Evolutionary conservation across 306 rosid species (phyloP).

Genomic region (Pueraria montana): DNA sequence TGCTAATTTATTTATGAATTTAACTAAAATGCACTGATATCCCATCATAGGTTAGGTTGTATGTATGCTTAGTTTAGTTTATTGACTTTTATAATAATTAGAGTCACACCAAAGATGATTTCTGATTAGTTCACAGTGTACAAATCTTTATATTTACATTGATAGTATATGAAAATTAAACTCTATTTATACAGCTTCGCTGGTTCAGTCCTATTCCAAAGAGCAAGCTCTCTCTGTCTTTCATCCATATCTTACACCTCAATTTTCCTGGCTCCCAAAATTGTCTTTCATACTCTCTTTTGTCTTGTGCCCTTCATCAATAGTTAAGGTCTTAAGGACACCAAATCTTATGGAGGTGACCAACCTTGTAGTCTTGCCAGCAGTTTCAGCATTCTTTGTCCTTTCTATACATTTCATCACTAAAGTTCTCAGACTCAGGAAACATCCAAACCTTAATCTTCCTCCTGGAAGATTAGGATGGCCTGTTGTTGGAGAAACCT

Average conservation of each 20-base stretch:
- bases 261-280: not conserved
- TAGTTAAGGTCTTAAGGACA: not conserved
- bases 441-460: conserved; percentile 40
- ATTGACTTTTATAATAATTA: too few relatives aligned
- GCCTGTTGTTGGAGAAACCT: conserved; percentile 60
- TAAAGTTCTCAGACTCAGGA: conserved; percentile 39
- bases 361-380: conserved; percentile 44
- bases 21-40: not conserved
- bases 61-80: not conserved
- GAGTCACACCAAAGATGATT: too few relatives aligned
- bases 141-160: too few relatives aligned
- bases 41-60: not conserved
- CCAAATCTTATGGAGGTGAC: conserved; percentile 38
- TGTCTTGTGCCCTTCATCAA: not conserved
- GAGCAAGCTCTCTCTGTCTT: not conserved
- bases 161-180: not conserved
- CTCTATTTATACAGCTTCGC: not conserved
- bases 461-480: conserved; percentile 60
- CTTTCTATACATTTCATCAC: conserved; percentile 43
- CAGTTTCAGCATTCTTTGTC: conserved; percentile 43
- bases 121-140: not conserved
- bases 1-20: not conserved
- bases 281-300: not conserved
- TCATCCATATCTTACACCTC: conserved; percentile 20
- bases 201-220: conserved; percentile 14